phyloP scores from a whole-genome alignment of 345 rosid genomes.

The Aegle marmelos region DNA sequence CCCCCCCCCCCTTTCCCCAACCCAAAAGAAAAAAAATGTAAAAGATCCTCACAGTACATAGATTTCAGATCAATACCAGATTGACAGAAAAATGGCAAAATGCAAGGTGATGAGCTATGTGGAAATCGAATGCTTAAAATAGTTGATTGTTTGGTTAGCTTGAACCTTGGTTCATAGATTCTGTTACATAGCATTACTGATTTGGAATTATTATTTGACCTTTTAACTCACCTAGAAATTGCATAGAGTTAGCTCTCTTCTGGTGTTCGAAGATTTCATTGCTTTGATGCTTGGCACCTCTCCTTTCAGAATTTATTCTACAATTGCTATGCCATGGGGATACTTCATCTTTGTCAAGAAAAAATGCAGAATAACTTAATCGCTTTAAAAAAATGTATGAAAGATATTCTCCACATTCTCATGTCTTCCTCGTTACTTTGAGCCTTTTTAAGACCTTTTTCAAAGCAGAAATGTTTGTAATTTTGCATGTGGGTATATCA shows the following conservation, averaged over 20 bases:
- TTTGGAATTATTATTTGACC: neutral
- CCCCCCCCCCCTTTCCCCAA: too few relatives aligned
- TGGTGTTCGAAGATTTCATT: neutral
- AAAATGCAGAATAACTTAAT: neutral
- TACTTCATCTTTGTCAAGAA: neutral
- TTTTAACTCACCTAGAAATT: neutral
- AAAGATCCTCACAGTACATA: neutral
- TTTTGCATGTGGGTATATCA: slow-evolving; percentile 3
- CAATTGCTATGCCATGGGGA: neutral
- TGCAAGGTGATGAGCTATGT: neutral
- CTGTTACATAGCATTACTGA: neutral
- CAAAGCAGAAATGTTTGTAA: neutral
- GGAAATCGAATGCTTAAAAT: neutral
- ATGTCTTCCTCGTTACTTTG: neutral
- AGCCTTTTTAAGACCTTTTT: neutral
- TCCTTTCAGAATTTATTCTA: neutral
- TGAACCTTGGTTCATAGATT: neutral
- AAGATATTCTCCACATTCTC: neutral
- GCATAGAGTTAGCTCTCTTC: neutral
- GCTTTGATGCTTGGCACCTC: neutral
- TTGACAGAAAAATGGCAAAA: neutral
- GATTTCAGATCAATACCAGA: neutral
- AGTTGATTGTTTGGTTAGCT: neutral
- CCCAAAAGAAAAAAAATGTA: neutral
- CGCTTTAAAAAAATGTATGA: neutral